A percentile compares a stretch with the other conserved stretches of the same genome.
These are phyloP conservation scores for Penicillium pancosmium DNA, from an alignment of 495 filamentous ascomycete genomes.

Conservation along the genomic window DNA sequence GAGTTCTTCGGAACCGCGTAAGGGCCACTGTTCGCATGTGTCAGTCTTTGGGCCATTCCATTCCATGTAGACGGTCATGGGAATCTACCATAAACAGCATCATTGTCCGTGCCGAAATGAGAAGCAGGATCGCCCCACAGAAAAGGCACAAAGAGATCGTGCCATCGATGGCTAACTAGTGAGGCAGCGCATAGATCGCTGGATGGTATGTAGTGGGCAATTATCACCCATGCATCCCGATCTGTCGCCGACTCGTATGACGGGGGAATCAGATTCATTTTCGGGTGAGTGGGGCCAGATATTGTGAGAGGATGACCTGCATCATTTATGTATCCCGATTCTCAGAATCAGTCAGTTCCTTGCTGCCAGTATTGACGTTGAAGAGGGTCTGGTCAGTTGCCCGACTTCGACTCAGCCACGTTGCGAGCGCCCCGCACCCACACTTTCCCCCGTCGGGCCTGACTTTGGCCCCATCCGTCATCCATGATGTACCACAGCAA, in stretches of 20 bases:
- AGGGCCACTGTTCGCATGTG: conserved; percentile 52
- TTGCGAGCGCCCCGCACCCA: background rate
- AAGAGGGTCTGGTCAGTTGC: conserved; percentile 9
- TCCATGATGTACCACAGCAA: no score
- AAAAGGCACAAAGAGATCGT: conserved; percentile 60
- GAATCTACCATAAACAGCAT: conserved; percentile 60
- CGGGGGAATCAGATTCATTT: conserved; percentile 59
- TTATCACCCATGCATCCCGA: conserved; percentile 62
- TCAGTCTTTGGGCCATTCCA: conserved; percentile 1
- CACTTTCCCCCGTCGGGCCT: background rate
- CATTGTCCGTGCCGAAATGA: conserved; percentile 64
- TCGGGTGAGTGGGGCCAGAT: background rate
- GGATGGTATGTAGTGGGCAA: conserved; percentile 62
- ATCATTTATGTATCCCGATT: background rate
- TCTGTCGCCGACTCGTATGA: conserved; percentile 61
- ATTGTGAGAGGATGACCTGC: background rate
- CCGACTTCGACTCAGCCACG: conserved; percentile 16
- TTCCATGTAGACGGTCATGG: background rate
- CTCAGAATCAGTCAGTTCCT: background rate
- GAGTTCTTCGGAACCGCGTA: conserved; percentile 62
- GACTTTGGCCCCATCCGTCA: no score
- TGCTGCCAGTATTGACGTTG: background rate
- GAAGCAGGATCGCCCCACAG: conserved; percentile 70
- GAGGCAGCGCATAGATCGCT: conserved; percentile 61
- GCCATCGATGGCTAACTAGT: conserved; percentile 61